Evolutionary conservation across 495 filamentous ascomycete species (phyloP), one percentile per base, ranked within the genome.

Genomic region (Talaromyces nanjingensis): DNA sequence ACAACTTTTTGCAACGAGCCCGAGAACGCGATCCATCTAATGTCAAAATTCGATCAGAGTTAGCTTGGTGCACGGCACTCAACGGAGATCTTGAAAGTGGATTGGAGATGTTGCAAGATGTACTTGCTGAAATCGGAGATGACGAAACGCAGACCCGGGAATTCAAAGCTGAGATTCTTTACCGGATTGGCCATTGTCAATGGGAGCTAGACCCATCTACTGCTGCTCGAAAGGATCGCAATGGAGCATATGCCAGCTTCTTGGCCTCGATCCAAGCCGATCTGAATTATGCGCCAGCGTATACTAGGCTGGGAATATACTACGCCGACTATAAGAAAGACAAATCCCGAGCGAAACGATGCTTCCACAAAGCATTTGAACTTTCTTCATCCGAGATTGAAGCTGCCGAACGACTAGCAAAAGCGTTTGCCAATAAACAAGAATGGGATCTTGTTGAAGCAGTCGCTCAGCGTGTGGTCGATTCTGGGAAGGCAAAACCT

Each of bases 361-460:
- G 94, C 72, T 99, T 98, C 69, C 91, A 97, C 68, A 97, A 97
- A 71, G 94, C 94, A 0, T 93, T 99, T 57, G 94, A 99, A 71
- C 78, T 98, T 9, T 99, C 96, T 0, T 73, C 92, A 0, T 85
- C 90, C 0, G 96, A 99, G 71, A 84, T 96, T 2, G 81, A 89
- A 68, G 91, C 94, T 54, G 94, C 94, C 3, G 90, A 98, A 73
- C 84, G 91, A 29, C 84, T 99, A 11, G 91, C 93, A 9, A 81
- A 82, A 49, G 85, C 84, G 1, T 99, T 96, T 69, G 92, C 96
- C 0, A 87, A 96, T 65, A 87, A 90, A 62, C 84, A 89, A 20
- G 94, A 98, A 67, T 99, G 94, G 94, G 96, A 98, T 62, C 84
- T 96, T 29, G 94, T 99, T 1, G 94, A 98, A 75, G 86, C 91